Evolutionary conservation across 225 moss, liverwort and hornwort species (phyloP).

Genomic region (Rhytidiadelphus loreus): DNA sequence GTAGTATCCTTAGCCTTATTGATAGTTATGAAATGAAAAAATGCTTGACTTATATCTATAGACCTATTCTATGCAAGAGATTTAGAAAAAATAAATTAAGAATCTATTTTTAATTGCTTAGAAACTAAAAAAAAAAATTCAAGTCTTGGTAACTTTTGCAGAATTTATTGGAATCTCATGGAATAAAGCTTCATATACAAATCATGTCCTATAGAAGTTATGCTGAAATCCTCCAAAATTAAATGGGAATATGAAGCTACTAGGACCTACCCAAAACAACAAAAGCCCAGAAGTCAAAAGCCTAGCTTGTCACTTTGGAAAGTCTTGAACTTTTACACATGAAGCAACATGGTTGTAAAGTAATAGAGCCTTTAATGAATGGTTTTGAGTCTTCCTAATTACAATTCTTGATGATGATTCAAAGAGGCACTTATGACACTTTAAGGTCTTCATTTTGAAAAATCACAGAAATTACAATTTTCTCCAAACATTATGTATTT

Average conservation of each 20-base stretch:
- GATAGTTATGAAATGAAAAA: background rate
- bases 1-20: background rate
- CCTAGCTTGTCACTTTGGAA: background rate
- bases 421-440: background rate
- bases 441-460: background rate
- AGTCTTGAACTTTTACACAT: background rate
- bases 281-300: background rate
- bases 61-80: background rate
- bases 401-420: background rate
- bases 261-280: background rate
- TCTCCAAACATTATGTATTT: background rate
- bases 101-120: background rate
- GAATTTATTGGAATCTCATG: background rate
- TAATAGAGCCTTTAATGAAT: background rate
- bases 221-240: background rate
- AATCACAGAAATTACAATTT: background rate
- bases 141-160: background rate
- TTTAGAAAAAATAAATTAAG: background rate
- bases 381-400: background rate
- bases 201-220: background rate
- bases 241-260: background rate
- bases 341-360: background rate
- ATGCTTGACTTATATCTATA: background rate
- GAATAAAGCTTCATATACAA: background rate
- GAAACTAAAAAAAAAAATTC: background rate